Evolutionary conservation across 2,329 filamentous ascomycete species (phyloP), one percentile per base, ranked within the genome.

Genomic region (Clonostachys rhizophaga): DNA sequence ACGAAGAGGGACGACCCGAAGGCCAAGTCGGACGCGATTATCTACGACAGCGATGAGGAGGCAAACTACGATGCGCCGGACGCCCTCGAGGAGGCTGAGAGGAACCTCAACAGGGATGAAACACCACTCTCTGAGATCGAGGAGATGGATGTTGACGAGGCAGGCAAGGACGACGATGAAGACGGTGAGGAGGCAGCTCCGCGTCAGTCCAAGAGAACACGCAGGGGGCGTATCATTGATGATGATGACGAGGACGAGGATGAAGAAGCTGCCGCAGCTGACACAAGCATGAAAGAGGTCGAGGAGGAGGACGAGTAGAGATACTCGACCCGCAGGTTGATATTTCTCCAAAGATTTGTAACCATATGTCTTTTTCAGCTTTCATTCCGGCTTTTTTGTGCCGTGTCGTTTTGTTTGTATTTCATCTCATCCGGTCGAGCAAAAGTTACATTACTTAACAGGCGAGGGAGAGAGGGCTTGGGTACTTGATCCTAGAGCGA

Each of bases 11-110:
- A 68, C 46, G 58, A 59, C 47, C 54, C 62, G 63, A 95, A 95
- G 67, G 95, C 81, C 75, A 96, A 96, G 77, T 91, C 87, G 44
- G 84, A 80, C 2, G 91, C 95, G 66, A 81, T 91, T 52, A 83
- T 96, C 30, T 86, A 89, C 41, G 87, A 92, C 52, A 89, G 85
- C 50, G 85, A 88, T 53, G 81, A 79, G 14, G 75, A 75, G 4
- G 71, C 65, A 10, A 61, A 41, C 11, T 55, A 53, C 44, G 50
- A 46, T 30, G 50, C n/a, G 42, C 47, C 33, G 61, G 66, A 74
- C 40, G 65, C 63, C 6, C 64, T 75, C 5, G 72, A 76, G 14
- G 66, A 66, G 34, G 71, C 70, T 1, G 73, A 76, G 54, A 62
- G 65, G 44, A 65, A 63, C 5, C 56, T 74, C 4, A 67, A 68